Percentiles rank a stretch among this genome's conserved stretches.
Conservation (phyloP, 2,329 filamentous ascomycete species). For the Rutstroemia sp. region DNA sequence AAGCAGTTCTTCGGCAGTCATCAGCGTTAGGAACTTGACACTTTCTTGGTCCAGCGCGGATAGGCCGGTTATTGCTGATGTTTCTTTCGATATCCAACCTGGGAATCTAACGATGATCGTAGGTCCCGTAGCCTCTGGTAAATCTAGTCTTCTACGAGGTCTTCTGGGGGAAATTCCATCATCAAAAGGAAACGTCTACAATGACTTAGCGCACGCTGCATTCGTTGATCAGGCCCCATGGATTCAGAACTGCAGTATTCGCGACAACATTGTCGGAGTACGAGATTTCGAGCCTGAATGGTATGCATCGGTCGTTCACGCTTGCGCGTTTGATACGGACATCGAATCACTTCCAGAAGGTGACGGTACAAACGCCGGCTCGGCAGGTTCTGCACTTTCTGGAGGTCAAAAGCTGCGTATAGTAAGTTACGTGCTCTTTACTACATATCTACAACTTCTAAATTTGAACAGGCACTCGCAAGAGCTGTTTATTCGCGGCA, state of each 20-base stretch:
- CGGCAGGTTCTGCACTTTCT: not conserved
- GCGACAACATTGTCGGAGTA: conserved; percentile 34
- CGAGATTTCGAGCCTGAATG: conserved; percentile 43
- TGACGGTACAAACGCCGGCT: conserved; percentile 35
- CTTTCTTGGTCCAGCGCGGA: conserved; percentile 17
- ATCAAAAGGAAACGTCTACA: conserved; percentile 22
- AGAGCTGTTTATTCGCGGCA: conserved; percentile 36
- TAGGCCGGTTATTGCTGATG: conserved; percentile 11
- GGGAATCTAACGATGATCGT: conserved; percentile 23
- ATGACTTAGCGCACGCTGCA: conserved; percentile 21
- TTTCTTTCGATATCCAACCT: conserved; percentile 14
- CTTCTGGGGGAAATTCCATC: conserved; percentile 26
- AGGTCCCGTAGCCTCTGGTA: conserved; percentile 30
- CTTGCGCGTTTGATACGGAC: conserved; percentile 55
- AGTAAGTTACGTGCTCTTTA: conserved; percentile 39
- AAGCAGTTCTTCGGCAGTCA: not conserved
- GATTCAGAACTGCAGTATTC: conserved; percentile 37
- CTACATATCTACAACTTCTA: not conserved
- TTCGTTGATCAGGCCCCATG: conserved; percentile 41
- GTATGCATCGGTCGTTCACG: conserved; percentile 58
- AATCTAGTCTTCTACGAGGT: conserved; percentile 24
- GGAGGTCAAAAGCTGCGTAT: conserved; percentile 46
- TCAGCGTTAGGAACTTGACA: conserved; percentile 20
- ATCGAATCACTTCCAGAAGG: conserved; percentile 53
- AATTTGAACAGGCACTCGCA: conserved; percentile 42